Evolutionary conservation across 768 basidiomycete species (phyloP), one percentile per base, ranked within the genome.

Genomic region (Macrolepiota albuminosa): DNA sequence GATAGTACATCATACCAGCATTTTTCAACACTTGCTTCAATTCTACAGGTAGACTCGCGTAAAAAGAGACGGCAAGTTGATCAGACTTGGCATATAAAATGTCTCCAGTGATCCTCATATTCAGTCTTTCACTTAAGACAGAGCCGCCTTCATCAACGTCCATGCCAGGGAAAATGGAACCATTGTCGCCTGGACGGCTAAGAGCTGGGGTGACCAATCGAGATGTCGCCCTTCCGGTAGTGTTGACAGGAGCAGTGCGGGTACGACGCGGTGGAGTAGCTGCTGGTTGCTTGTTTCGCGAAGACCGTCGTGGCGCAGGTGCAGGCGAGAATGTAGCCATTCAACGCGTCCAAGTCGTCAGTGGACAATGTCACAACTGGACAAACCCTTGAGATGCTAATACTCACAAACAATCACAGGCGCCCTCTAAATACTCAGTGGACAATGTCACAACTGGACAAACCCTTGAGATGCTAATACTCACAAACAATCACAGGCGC

Each of bases 31-130:
- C 80, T 62, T 89, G 88, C 66, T 83, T 87, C 56, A 91, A 85
- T 67, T 93, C 91, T 6, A 85, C 73, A 3, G 91, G 91, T 52
- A 92, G 69, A 64, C 79, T 77, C 29, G 88, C 85, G 67, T 91
- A 87, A 70, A 89, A 84, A 24, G 81, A 75, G 26, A 85, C 87
- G 13, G 79, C 67, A 62, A 91, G 72, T 72, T 92, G 86, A 63
- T 88, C 83, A 37, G 89, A 89, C 70, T 87, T 87, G 51, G 89
- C 88, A 70, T 87, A 89, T 36, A 85, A 63, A 13, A 65, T 75
- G 70, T 78, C 86, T 67, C 66, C 69, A 61, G 67, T 70, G 48
- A 70, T 56, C 51, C 70, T 77, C 54, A 73, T 71, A 24, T 69
- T 64, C 52, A 70, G 70, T 59, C 71, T 67, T 52, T 79, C 80